Evolutionary conservation across 108 stramenopile species (phyloP), one percentile per base, ranked within the genome.

Genomic region (Fragilariopsis cylindrus): DNA sequence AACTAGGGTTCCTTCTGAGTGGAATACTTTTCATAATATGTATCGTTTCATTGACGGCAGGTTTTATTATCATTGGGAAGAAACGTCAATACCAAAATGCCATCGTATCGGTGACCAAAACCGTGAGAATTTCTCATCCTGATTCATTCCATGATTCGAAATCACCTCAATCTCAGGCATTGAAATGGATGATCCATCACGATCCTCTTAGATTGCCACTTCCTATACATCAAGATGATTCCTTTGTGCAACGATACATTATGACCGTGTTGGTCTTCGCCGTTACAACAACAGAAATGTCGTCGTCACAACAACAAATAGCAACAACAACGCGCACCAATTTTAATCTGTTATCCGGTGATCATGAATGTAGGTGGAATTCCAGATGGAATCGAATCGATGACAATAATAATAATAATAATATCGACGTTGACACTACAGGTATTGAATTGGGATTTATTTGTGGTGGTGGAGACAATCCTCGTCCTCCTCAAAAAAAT

Each of bases 181-280:
- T 78, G 39, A n/a, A 67, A 7, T 78, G 77, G 77, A 72, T 72
- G 39, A 30, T 58, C 18, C 30, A 60, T 11, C 2, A 78, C 6
- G 77, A 78, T 54, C 21, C 47, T 4, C 19, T 76, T 11, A 9
- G 40, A 50, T 57, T 69, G 42, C 44, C 63, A 7, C 46, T 49
- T 48, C 54, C 65, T 0, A 9, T 15, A 3, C 39, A 46, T 12
- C 18, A 15, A 5, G 3, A 50, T 16, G 74, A 75, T 64, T 42
- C 46, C 0, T 78, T 78, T 52, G 65, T 78, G 57, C 71, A 78
- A 18, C 71, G 77, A 57, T 78, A 78, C 18, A 30, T 72, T 19
- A n/a, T 78, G 6, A 54, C 71, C 18, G 55, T 46, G 5, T 44
- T 78, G 1, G 49, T 67, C 19, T 78, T 72, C 60, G 64, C 77